phyloP scores from a whole-genome alignment of 495 filamentous ascomycete species.

The Aspergillus bridgeri region DNA sequence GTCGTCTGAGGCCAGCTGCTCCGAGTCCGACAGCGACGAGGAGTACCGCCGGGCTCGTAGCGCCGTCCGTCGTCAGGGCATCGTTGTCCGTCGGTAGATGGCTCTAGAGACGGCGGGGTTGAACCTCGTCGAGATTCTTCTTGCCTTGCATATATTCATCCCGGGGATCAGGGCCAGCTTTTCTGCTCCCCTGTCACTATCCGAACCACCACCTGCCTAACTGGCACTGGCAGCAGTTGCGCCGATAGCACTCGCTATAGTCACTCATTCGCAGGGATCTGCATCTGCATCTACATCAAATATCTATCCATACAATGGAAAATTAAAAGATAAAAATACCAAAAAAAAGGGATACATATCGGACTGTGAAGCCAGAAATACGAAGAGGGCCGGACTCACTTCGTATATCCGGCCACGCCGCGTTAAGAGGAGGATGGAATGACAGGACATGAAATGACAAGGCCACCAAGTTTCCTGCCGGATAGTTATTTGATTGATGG shows the following conservation, averaged over 20 bases:
- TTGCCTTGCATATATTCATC: neutral
- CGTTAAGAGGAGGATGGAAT: slow-evolving; percentile 1
- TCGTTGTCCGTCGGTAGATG: slow-evolving; percentile 61
- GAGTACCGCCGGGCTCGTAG: slow-evolving; percentile 45
- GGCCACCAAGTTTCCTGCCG: neutral
- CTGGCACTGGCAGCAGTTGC: slow-evolving; percentile 8
- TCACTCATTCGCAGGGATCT: slow-evolving; percentile 15
- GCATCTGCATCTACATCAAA: slow-evolving; percentile 12
- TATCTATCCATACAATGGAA: slow-evolving; percentile 5
- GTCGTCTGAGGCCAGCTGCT: slow-evolving; percentile 50
- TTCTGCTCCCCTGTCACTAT: neutral
- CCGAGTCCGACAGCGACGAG: slow-evolving; percentile 59
- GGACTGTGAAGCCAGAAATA: slow-evolving; percentile 3
- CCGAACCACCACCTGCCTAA: slow-evolving; percentile 2
- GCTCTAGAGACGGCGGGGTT: neutral
- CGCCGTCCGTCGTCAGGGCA: slow-evolving; percentile 67
- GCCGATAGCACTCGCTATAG: slow-evolving; percentile 11
- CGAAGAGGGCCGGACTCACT: slow-evolving; percentile 22
- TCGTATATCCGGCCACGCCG: slow-evolving; percentile 9
- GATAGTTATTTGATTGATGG: neutral
- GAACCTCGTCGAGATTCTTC: neutral
- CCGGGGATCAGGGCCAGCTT: neutral
- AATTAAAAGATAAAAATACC: slow-evolving; percentile 28
- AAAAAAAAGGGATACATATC: slow-evolving; percentile 9
- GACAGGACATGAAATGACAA: too few species aligned